Base-by-base conservation (phyloP, 768 basidiomycete genomes). In the Tulasnella sp. region DNA sequence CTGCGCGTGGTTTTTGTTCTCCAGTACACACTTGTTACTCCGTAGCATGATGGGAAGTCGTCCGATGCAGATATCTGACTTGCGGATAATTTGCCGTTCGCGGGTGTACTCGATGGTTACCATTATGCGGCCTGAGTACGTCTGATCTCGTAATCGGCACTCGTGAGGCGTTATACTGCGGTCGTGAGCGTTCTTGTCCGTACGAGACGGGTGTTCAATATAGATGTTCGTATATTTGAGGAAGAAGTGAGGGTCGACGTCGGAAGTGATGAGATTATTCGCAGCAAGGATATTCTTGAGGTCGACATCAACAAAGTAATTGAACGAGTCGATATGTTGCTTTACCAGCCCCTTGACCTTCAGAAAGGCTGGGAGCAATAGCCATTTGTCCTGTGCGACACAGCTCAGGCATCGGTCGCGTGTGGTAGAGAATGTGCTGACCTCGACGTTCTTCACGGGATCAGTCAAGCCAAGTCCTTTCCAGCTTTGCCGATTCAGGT, bases 311-410 rank as follows among this genome's bases (percentile, higher is more conserved):
- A 97, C 91, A 66, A 99, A 98, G 70, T 94, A 93, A 73, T 97
- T 97, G 81, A 91, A 98, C 6, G 91, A 96, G 69, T 97, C 96
- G 63, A 97, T 87, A 67, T 99, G 96, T 67, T 98, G 96, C 73
- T 98, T 98, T 60, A 99, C 96, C 12, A 99, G 82, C 59, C 96
- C 96, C 66, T 99, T 99, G 60, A 96, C 89, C 71, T 93, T 86
- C 50, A 99, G 75, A 66, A 98, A 99, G 8, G 93, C 94, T 1
- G 96, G 96, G 2, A 99, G 74, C 8, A 99, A 73, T 17, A 96
- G 80, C 96, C 96, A 99, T 82, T 99, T 99, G 68, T 99, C 96
- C 93, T 96, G 41, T 31, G 12, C 48, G 25, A 6, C 12, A 15
- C 11, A 27, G 32, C 21, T 25, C 12, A 5, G 6, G 7, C 27